Evolutionary conservation across 2,329 filamentous ascomycete genomes (phyloP), one percentile per base, ranked within the genome.

Genomic region (Coniochaeta sp.): DNA sequence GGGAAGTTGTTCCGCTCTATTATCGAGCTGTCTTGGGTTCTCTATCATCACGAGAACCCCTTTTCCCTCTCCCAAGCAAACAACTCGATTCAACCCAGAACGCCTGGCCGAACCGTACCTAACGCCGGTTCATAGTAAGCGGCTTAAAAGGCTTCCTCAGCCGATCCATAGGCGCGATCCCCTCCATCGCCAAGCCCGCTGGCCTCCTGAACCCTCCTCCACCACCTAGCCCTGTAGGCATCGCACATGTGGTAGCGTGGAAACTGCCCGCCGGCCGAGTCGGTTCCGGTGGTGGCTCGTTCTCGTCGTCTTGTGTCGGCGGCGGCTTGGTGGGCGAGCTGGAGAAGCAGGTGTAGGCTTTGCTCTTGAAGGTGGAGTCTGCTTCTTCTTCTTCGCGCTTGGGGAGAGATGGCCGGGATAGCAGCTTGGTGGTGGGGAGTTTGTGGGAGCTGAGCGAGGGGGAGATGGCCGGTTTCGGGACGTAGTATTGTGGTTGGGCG

Each of bases 111-210:
- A n/a, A n/a, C n/a, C n/a, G n/a, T n/a, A 30, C 10, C n/a, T 13
- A 42, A 26, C 10, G 38, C 51, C 75, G 69, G 53, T 73, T 76
- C 18, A 81, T 74, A 10, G 77, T 81, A 57, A 81, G 65, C 40
- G 75, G 76, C 64, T 79, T 81, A 52, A 82, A 83, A 6, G 79
- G 79, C 60, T 74, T 79, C 51, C 71, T 69, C 48, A 81, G 61
- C 57, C 70, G 71, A 48, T 78, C 73, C 60, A 82, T 71, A 0
- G 75, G 72, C 38, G 74, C 68, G 28, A 77, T 70, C 0, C 72
- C 68, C 3, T 70, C 72, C 22, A 65, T 60, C 16, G 64, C 61
- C 5, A 80, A 57, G 0, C 70, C 70, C 1, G 69, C 66, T 3
- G 75, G 74, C 51, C 74, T 70, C 58, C 73, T 71, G 49, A 78